Evolutionary conservation across 495 filamentous ascomycete genomes (phyloP), one percentile per base, ranked within the genome.

Genomic region (Astrothelium subdiscretum): DNA sequence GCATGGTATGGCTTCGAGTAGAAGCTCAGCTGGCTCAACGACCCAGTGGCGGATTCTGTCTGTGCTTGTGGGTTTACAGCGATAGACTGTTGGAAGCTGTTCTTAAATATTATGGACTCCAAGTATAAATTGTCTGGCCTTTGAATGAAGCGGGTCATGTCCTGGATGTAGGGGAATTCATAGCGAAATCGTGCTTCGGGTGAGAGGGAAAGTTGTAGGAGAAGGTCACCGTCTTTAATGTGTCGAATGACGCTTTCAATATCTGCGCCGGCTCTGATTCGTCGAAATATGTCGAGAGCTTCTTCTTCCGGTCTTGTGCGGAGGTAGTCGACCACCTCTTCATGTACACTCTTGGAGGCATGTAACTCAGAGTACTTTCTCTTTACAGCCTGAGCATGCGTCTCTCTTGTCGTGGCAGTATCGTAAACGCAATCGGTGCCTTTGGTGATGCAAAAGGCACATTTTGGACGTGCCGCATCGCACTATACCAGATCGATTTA

Each of bases 1-100:
- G 59, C 31, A 22, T 15, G 38, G 35, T 60, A 60, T 35, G 59
- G 59, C 59, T 43, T 60, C 2, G 44, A 26, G 29, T 60, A 60
- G 12, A n/a, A n/a, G 3, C 20, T n/a, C 2, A 32, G 42, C 13
- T 11, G 20, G 20, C 42, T 8, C 6, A 18, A 10, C 3, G 3
- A 3, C 6, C 15, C 15, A 6, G 15, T 38, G 6, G 6, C 35
- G 35, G 35, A 6, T 6, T 38, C 35, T 15, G 35, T 38, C 6
- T 6, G 6, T 38, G 35, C 5, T n/a, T 48, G 11, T 4, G 42
- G 18, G 20, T 10, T n/a, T 20, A 18, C 8, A 8, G 6, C 42
- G 13, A 3, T 11, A n/a, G 3, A 18, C 18, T 48, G 42, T 6
- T 6, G 6, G 35, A 40, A 40, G 6, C 6, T 40, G 11, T 3